Evolutionary conservation across 768 basidiomycete species (phyloP), one percentile per base, ranked within the genome.

Genomic region (Agaricus bisporus): DNA sequence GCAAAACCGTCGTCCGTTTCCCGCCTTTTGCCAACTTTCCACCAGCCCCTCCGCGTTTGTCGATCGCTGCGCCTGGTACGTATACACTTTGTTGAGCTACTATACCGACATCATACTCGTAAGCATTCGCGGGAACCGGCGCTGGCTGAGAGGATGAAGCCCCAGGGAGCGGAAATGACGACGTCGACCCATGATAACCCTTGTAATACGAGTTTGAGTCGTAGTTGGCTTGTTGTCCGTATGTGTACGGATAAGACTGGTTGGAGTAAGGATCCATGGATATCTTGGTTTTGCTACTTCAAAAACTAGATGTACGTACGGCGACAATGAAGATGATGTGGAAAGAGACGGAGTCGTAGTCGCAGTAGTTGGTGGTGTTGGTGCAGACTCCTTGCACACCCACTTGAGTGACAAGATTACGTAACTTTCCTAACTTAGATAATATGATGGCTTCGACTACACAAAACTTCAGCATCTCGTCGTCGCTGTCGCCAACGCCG

Each of bases 11-110:
- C 45, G 84, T 86, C 56, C 95, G 75, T 72, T 98, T 97, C 39
- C 90, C 89, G 46, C 91, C 91, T 66, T 92, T 93, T 0, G 87
- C 87, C 43, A 91, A 72, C 66, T 90, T 91, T 3, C 90, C 89
- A 44, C 89, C 89, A 2, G 90, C 81, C 10, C 90, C 88, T 28
- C 91, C 88, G 44, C 87, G 82, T 64, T 91, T 91, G 63, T 92
- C 91, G 43, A 89, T 86, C 80, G 88, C 88, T 17, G 91, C 91
- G 7, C 91, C 91, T 20, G 91, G 91, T 20, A 93, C 90, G 67
- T 94, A 95, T 49, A 91, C 91, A 65, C 88, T 91, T 67, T 92
- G 91, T 64, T 93, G 91, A 2, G 91, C 91, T 42, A 91, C 77
- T 50, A 91, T 90, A 22, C 91, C 91, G 41, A 93, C 90, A 66